These are phyloP conservation scores for Taphrina pruni DNA, from an alignment of 1,139 yeast genomes.

Conservation along the genomic window DNA sequence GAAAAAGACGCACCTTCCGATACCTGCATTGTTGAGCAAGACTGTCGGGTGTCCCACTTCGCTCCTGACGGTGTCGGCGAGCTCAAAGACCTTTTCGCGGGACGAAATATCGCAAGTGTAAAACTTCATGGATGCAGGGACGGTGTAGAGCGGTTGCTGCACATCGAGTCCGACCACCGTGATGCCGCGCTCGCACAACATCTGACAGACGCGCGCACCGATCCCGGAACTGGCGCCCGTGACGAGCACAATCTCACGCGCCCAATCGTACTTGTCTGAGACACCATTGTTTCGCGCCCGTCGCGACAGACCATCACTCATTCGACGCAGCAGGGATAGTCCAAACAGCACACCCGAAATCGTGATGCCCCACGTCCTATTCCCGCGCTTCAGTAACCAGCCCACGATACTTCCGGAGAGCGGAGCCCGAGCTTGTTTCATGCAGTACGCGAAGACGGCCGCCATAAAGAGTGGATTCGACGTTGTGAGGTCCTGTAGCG, in stretches of 20 bases:
- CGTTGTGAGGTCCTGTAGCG: slow-evolving; percentile 23
- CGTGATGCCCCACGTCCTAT: slow-evolving; percentile 34
- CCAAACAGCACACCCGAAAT: slow-evolving; percentile 25
- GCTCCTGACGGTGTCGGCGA: slow-evolving; percentile 49
- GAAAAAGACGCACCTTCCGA: slow-evolving; percentile 52
- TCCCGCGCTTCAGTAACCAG: slow-evolving; percentile 24
- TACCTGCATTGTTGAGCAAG: slow-evolving; percentile 83
- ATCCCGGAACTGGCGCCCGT: slow-evolving; percentile 86
- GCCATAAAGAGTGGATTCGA: slow-evolving; percentile 33
- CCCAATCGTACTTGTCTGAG: slow-evolving; percentile 30
- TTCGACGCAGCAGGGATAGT: slow-evolving; percentile 20
- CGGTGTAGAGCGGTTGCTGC: slow-evolving; percentile 53
- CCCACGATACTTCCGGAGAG: slow-evolving; percentile 11
- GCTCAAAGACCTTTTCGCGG: slow-evolving; percentile 54
- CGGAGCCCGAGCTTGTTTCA: slow-evolving; percentile 24
- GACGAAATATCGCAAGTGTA: slow-evolving; percentile 73
- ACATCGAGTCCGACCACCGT: slow-evolving; percentile 73
- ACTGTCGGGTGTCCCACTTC: slow-evolving; percentile 67
- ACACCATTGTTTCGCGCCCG: slow-evolving; percentile 38
- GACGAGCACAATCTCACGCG: slow-evolving; percentile 64
- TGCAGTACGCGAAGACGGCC: slow-evolving; percentile 17
- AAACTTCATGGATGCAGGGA: slow-evolving; percentile 54
- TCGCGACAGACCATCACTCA: slow-evolving; percentile 26
- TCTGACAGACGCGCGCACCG: slow-evolving; percentile 66
- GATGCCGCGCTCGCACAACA: slow-evolving; percentile 55